Conservation (phyloP, 2,329 filamentous ascomycete genomes). For the Cordyceps javanica region DNA sequence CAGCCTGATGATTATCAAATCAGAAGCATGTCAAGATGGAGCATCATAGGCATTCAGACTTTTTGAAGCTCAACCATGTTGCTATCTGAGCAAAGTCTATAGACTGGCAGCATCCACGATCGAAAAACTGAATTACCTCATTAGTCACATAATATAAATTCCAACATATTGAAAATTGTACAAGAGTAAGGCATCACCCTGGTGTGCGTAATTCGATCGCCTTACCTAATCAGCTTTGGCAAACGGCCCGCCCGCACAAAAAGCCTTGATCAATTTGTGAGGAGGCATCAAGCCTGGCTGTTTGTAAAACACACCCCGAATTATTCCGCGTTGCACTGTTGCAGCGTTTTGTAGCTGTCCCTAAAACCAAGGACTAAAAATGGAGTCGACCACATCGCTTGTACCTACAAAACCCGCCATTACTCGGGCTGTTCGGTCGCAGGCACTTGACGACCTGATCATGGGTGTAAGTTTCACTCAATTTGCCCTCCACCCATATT, state of each 20-base stretch:
- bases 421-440: conserved; percentile 21
- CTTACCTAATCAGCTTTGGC: conserved; percentile 6
- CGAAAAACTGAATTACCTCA: too few relatives aligned
- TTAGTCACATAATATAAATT: too few relatives aligned
- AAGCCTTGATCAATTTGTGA: neutral
- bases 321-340: neutral
- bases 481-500: too few relatives aligned
- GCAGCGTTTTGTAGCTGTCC: neutral
- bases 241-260: neutral
- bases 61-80: too few relatives aligned
- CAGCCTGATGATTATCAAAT: too few relatives aligned
- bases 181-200: too few relatives aligned
- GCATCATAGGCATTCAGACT: too few relatives aligned
- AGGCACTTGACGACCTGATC: conserved; percentile 42
- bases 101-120: too few relatives aligned
- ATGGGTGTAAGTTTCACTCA: conserved; percentile 50
- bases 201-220: neutral
- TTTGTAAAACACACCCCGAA: neutral
- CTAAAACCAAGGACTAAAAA: neutral
- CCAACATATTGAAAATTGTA: too few relatives aligned
- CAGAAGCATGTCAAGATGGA: too few relatives aligned
- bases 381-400: neutral
- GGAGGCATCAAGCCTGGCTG: neutral
- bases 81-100: too few relatives aligned
- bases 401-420: conserved; percentile 1